Conservation (phyloP, 805 yeast species). For the Starmera caribaea region DNA sequence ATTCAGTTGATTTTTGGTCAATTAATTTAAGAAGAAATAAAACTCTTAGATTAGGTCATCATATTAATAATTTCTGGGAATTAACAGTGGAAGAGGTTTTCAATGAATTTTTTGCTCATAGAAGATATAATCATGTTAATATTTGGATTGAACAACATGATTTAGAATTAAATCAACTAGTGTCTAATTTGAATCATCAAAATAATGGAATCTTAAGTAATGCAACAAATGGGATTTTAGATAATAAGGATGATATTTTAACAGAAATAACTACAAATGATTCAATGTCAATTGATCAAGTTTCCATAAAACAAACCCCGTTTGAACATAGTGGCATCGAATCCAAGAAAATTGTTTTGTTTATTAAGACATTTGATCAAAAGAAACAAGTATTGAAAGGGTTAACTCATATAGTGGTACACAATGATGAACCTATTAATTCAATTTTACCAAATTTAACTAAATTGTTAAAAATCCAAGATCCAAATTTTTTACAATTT, state of each 20-base stretch:
- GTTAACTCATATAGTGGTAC: slow-evolving; percentile 46
- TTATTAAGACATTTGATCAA: slow-evolving; percentile 62
- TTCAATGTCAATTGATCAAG: no score
- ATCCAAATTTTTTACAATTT: slow-evolving; percentile 22
- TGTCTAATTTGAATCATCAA: slow-evolving; percentile 4
- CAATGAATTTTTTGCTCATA: slow-evolving; percentile 33
- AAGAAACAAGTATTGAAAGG: slow-evolving; percentile 49
- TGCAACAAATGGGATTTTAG: slow-evolving; percentile 1
- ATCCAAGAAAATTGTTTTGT: slow-evolving; percentile 21
- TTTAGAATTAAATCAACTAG: slow-evolving; percentile 11
- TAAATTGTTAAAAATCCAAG: slow-evolving; percentile 27
- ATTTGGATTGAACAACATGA: slow-evolving; percentile 59
- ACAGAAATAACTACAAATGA: no score
- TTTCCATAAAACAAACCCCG: no score
- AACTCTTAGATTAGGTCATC: slow-evolving; percentile 44
- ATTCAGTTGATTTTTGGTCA: slow-evolving; percentile 48
- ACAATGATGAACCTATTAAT: slow-evolving; percentile 35
- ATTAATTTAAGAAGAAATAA: slow-evolving; percentile 61
- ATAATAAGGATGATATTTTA: no score
- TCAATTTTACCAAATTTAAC: slow-evolving; percentile 32
- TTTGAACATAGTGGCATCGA: not conserved
- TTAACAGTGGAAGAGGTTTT: slow-evolving; percentile 43
- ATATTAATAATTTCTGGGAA: slow-evolving; percentile 15
- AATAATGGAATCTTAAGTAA: slow-evolving; percentile 15
- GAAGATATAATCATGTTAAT: slow-evolving; percentile 36